Evolutionary conservation across 139 green algal species (phyloP).

Genomic region (Mesostigma viride): DNA sequence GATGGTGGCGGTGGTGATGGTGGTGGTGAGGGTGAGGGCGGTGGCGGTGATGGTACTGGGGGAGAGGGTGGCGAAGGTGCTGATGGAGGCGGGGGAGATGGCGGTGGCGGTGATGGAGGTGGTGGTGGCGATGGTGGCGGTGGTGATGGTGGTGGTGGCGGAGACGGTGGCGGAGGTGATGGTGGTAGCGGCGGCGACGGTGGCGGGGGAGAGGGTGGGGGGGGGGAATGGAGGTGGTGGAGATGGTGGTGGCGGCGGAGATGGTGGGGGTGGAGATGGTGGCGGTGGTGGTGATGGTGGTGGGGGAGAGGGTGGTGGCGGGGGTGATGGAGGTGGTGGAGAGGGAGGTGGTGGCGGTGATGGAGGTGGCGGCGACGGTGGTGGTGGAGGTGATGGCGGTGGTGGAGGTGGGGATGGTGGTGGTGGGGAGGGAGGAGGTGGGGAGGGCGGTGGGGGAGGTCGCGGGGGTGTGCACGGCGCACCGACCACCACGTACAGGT

Average conservation of each 20-base stretch:
- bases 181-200: not conserved
- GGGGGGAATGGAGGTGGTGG: too few relatives aligned
- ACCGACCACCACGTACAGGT: too few relatives aligned
- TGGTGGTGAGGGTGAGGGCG: not conserved
- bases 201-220: not conserved
- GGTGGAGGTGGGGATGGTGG: too few relatives aligned
- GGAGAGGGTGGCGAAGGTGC: constrained; percentile 6
- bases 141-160: not conserved
- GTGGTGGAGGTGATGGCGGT: too few relatives aligned
- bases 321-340: not conserved
- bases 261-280: not conserved
- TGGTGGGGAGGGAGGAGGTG: too few relatives aligned
- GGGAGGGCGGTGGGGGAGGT: too few relatives aligned
- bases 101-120: not conserved
- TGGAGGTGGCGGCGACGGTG: too few relatives aligned
- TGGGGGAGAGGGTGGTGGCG: not conserved
- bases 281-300: not conserved
- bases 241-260: not conserved
- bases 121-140: not conserved
- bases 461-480: too few relatives aligned
- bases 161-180: not conserved
- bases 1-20: too few relatives aligned
- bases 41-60: not conserved
- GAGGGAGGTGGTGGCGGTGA: not conserved
- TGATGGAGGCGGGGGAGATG: not conserved